Base-by-base conservation (phyloP, 495 filamentous ascomycete genomes). In the Hypoxylon rickii region DNA sequence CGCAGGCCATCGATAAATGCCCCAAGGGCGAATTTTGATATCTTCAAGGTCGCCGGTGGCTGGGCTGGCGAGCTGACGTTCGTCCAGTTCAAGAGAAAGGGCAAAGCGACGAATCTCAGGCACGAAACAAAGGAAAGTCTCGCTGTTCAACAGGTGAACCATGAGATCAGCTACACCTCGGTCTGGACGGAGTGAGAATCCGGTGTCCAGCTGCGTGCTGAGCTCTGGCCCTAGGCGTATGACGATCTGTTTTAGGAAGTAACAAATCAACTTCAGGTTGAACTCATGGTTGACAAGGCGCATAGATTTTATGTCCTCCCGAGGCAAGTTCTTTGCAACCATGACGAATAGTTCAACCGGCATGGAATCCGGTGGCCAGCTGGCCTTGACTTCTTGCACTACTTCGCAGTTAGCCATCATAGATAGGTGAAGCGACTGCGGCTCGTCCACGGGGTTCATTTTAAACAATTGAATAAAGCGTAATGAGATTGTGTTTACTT, bases 51-150 rank as follows among this genome's bases (percentile, higher is more conserved):
- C 41, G 1, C 31, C 45, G n/a, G 6, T 11, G 3, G 8, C 12
- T 16, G 77, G 76, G 4, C 58, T 22, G 43, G 61, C 34, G 70
- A 71, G 31, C 50, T 67, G 37, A 53, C 50, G 47, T 48, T 79
- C 73, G 29, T 76, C 72, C 2, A 84, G 70, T 37, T 85, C 83
- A 45, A 84, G 79, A 12, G 76, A 76, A 63, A 86, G 73, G 1
- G 76, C 83, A 55, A 82, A 79, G 38, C 70, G 74, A 5, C 51
- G 63, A 22, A 85, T 82, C 17, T 75, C 64, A 1, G 64, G 61
- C 10, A 78, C 81, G 55, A 80, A 82, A 20, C 32, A 8, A 1
- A 38, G 17, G 38, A 67, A 57, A 34, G 43, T n/a, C 5, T 32
- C 13, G 4, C 50, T 26, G 37, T 43, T 16, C 18, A 39, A 1